Evolutionary conservation across 2,329 filamentous ascomycete species (phyloP).

Genomic region (Cryphonectria japonica): DNA sequence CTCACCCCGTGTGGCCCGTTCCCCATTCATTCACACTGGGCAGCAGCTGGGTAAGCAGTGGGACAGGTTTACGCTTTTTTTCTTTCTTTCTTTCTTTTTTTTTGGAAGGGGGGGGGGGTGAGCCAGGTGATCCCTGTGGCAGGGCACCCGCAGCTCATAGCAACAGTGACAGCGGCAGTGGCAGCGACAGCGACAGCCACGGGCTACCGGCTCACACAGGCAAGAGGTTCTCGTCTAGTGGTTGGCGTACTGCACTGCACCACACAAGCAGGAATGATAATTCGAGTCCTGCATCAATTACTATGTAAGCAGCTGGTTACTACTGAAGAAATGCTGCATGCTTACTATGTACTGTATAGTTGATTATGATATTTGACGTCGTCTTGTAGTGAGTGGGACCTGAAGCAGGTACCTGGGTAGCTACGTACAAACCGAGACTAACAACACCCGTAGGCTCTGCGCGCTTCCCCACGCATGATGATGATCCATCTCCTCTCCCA

Average conservation of each 20-base stretch:
- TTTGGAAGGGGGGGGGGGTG: too few relatives aligned
- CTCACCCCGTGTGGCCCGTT: not conserved
- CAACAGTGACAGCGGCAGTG: not conserved
- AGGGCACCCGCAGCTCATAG: not conserved
- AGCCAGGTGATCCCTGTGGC: not conserved
- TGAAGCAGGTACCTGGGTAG: not conserved
- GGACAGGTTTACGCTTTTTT: not conserved
- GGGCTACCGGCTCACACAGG: too few relatives aligned
- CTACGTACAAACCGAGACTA: not conserved
- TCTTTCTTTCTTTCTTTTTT: too few relatives aligned
- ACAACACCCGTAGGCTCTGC: not conserved
- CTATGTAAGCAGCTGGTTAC: not conserved
- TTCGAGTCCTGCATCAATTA: not conserved
- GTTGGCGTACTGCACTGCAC: too few relatives aligned
- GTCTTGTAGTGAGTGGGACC: not conserved
- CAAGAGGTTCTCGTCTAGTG: not conserved
- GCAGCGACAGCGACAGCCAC: not conserved
- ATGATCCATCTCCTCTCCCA: not conserved
- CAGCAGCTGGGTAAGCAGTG: not conserved
- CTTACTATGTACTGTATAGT: too few relatives aligned
- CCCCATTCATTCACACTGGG: not conserved
- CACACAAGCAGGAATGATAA: not conserved
- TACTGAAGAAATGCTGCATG: too few relatives aligned
- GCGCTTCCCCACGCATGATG: not conserved
- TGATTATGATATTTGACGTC: too few relatives aligned